Evolutionary conservation across 106 monocot genomes (phyloP), one percentile per base, ranked within the genome.

Genomic region (Allium sativum): DNA sequence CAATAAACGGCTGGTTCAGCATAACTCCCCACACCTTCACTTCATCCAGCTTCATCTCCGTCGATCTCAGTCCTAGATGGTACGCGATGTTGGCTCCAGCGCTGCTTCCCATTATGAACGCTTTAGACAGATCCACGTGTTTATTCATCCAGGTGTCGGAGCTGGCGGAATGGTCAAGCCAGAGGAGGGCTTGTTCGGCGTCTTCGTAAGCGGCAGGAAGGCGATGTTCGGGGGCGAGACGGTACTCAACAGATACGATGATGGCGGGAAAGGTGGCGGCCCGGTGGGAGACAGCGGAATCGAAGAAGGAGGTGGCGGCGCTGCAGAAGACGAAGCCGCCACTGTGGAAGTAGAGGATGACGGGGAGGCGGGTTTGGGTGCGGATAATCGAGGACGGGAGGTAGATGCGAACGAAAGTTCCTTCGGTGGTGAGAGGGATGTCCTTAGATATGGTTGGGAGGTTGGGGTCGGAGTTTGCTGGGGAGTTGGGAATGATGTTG

Each of bases 211-310:
- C 89, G 1, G 89, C 76, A 0, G 93, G 89, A n/a, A 93, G 82
- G 43, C 85, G 79, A 73, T 93, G 58, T 76, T 93, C 93, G 0
- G 93, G 93, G 4, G 93, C 75, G n/a, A 93, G 82, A 14, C 93
- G 93, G 70, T 93, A 86, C 64, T 86, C 76, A 7, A 78, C 80
- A 3, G 93, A 85, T 31, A 81, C 17, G 46, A 93, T 47, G 55
- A 79, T 41, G 66, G 78, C 83, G 5, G 48, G 58, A 10, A 59
- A 71, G 1, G 4, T 0, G 1, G 69, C 18, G 19, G 89, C 67
- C 9, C 85, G 56, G 9, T 52, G 56, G 7, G 70, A 14, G n/a
- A 80, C 60, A 76, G 83, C 85, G 40, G 82, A 68, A 65, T 88
- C 85, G 80, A 88, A 80, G 65, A 74, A 73, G 20, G 68, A 57